Percentiles rank a stretch among this genome's conserved stretches.
Evolutionary conservation across 345 rosid species (phyloP).

Genomic region (Stellera chamaejasme): DNA sequence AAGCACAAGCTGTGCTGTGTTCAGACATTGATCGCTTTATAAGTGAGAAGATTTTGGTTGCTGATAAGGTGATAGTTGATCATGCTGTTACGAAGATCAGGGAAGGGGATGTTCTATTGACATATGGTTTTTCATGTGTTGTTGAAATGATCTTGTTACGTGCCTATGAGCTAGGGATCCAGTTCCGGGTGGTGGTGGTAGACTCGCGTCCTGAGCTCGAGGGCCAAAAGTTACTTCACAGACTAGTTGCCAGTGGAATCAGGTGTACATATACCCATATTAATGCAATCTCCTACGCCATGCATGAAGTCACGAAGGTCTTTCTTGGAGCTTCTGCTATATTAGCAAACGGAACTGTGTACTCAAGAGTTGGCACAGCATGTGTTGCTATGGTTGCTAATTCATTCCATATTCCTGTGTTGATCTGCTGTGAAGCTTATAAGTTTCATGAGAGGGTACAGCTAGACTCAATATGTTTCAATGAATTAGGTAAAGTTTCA

Average conservation of each 20-base stretch:
- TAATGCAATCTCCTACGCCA: constrained; percentile 65
- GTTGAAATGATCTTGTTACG: constrained; percentile 71
- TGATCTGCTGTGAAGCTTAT: constrained; percentile 79
- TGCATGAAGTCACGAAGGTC: constrained; percentile 63
- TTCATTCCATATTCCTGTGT: constrained; percentile 55
- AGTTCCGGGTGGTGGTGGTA: constrained; percentile 56
- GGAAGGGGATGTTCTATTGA: constrained; percentile 74
- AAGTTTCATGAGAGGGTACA: constrained; percentile 84
- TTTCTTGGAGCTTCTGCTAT: constrained; percentile 73
- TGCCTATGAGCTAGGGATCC: constrained; percentile 66
- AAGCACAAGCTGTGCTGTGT: constrained; percentile 48
- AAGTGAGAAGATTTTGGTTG: constrained; percentile 53
- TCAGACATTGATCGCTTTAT: constrained; percentile 62
- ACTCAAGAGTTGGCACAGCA: constrained; percentile 70
- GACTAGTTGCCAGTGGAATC: constrained; percentile 52
- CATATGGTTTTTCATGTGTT: constrained; percentile 63
- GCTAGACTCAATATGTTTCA: constrained; percentile 73
- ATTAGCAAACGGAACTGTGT: constrained; percentile 67
- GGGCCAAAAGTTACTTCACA: constrained; percentile 55
- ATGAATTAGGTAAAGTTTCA: constrained; percentile 52
- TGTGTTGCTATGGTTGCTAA: constrained; percentile 79
- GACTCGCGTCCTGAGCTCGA: constrained; percentile 69
- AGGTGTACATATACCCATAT: constrained; percentile 68
- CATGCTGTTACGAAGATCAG: constrained; percentile 66
- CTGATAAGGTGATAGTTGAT: constrained; percentile 57